phyloP scores from a whole-genome alignment of 1,139 yeast genomes.

The Candida sanyaensis region DNA sequence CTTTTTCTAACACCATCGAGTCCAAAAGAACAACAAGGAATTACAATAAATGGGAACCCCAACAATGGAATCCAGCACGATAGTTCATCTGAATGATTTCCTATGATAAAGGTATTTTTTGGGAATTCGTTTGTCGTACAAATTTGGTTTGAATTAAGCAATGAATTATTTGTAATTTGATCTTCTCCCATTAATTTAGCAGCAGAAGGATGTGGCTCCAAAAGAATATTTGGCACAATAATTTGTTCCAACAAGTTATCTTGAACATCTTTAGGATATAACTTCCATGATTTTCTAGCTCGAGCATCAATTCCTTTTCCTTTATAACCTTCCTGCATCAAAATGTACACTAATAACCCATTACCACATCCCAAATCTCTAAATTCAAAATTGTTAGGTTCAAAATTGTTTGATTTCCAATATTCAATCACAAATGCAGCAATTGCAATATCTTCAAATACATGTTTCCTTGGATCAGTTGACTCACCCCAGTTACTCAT shows the following conservation, averaged over 20 bases:
- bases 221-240: conserved; percentile 69
- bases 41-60: conserved; percentile 84
- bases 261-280: conserved; percentile 66
- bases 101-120: conserved; percentile 75
- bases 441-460: conserved; percentile 93
- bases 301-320: conserved; percentile 93
- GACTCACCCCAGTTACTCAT: conserved; percentile 90
- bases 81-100: conserved; percentile 93
- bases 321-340: conserved; percentile 73
- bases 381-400: conserved; percentile 58
- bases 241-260: conserved; percentile 68
- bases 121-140: conserved; percentile 68
- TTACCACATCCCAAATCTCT: conserved; percentile 96
- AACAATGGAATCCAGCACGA: conserved; percentile 94
- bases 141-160: conserved; percentile 59
- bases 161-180: conserved; percentile 49
- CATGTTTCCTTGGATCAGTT: conserved; percentile 95
- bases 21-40: conserved; percentile 94
- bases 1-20: conserved; percentile 75
- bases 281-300: conserved; percentile 82
- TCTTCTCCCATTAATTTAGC: conserved; percentile 52
- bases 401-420: conserved; percentile 63
- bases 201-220: conserved; percentile 69
- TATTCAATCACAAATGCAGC: conserved; percentile 93
- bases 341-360: conserved; percentile 78